A percentile compares a stretch with the other conserved stretches of the same genome.
These are phyloP conservation scores for Metschnikowia lachancei DNA, from an alignment of 805 yeast genomes.

Conservation along the genomic window DNA sequence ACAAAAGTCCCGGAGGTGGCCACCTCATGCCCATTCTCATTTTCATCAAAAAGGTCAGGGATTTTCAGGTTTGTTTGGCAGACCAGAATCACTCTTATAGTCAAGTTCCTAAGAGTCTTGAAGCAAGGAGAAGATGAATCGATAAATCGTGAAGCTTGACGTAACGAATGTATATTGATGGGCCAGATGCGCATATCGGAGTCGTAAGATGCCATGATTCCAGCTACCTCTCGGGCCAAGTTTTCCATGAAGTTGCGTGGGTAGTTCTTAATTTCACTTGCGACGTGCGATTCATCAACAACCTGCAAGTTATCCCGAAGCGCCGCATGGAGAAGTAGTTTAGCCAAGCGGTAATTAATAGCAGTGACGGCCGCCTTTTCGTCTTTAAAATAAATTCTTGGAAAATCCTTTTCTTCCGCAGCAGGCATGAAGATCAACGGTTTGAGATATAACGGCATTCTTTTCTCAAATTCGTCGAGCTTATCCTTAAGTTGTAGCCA, in stretches of 20 bases:
- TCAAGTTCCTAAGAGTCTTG: constrained; percentile 15
- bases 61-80: constrained; percentile 19
- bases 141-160: constrained; percentile 23
- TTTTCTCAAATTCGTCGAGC: constrained; percentile 29
- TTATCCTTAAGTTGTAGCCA: constrained; percentile 29
- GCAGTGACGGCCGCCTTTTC: constrained; percentile 34
- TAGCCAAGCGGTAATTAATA: constrained; percentile 30
- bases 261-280: constrained; percentile 24
- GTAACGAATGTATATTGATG: constrained; percentile 32
- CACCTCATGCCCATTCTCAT: neutral
- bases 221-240: constrained; percentile 36
- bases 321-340: constrained; percentile 30
- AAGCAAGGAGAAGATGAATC: constrained; percentile 11
- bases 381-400: constrained; percentile 35
- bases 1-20: neutral
- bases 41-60: constrained; percentile 4
- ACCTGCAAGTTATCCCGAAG: constrained; percentile 9
- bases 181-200: constrained; percentile 35
- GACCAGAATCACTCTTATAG: constrained; percentile 14
- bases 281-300: constrained; percentile 19
- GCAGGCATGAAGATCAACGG: constrained; percentile 34
- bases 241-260: constrained; percentile 27
- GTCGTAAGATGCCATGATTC: constrained; percentile 39
- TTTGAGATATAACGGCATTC: constrained; percentile 30
- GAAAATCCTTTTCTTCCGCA: constrained; percentile 25